phyloP scores from a whole-genome alignment of 345 rosid species.

The Psidium friedrichsthalianum region DNA sequence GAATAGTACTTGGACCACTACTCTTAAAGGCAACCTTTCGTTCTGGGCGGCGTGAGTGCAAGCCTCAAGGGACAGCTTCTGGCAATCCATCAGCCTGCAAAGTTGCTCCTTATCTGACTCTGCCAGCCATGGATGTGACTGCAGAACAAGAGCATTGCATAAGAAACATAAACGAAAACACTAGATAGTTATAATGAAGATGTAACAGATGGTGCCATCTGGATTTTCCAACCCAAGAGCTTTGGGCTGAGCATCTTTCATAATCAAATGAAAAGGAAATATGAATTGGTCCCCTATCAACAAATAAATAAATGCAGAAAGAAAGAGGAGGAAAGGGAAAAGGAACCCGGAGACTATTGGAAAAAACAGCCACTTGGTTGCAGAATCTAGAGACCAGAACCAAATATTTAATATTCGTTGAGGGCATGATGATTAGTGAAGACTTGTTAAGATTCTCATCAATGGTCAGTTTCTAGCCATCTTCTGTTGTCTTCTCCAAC shows the following conservation, averaged over 20 bases:
- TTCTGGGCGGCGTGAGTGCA: constrained; percentile 97
- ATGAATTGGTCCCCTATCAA: neutral
- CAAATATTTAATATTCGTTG: neutral
- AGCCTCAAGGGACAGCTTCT: constrained; percentile 92
- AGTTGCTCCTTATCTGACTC: constrained; percentile 87
- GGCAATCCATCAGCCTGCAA: constrained; percentile 84
- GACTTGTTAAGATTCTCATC: neutral
- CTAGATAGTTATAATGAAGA: neutral
- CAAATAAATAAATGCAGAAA: neutral
- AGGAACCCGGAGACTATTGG: neutral
- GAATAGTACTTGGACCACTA: constrained; percentile 90
- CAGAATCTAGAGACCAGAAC: neutral
- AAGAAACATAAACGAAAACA: neutral
- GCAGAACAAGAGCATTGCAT: constrained; percentile 9
- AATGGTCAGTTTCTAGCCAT: neutral
- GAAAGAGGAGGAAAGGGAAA: neutral
- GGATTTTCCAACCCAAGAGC: neutral
- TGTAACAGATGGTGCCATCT: neutral
- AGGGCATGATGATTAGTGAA: neutral
- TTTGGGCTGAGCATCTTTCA: neutral
- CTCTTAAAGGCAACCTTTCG: constrained; percentile 77
- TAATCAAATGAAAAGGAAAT: neutral
- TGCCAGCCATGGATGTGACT: constrained; percentile 92
- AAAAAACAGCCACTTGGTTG: neutral
- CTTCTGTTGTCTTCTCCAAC: neutral